Evolutionary conservation across 495 filamentous ascomycete species (phyloP), one percentile per base, ranked within the genome.

Genomic region (Cudoniella acicularis): DNA sequence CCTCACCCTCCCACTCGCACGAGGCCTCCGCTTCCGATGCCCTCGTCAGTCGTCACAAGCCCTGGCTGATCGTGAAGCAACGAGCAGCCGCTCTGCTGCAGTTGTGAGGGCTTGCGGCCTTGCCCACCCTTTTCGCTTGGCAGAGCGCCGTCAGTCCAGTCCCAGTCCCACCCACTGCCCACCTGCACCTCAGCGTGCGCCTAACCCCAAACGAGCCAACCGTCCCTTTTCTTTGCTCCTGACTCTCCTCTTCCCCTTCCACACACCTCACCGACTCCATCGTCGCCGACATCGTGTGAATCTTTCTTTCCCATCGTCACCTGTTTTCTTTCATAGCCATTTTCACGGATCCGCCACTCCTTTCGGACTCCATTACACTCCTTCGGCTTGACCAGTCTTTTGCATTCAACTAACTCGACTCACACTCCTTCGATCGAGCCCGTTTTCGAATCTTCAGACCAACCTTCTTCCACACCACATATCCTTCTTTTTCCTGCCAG

Each of bases 401-500:
- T 57, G 48, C 47, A 21, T 57, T 57, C 55, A 36, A 10, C 13
- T 13, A 51, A 27, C 52, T 49, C 42, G 54, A 45, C 55, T 40
- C 45, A 50, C 61, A 49, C 55, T 58, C 55, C 43, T 59, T 59
- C 55, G 45, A 59, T 17, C 24, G 40, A 58, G 18, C 56, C 54
- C 24, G 43, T n/a, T 53, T 57, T 52, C 46, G 52, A 52, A 45
- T 45, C 54, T 47, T 56, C 54, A 50, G 20, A 48, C 42, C 17
- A 11, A 22, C 43, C 26, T 47, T 20, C 46, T 41, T 10, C 45
- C 54, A 40, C 54, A 40, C 2, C 49, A 50, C 22, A 56, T 58
- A 61, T 27, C 53, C 41, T 63, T 65, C 60, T 55, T 55, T 51
- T 65, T 68, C 62, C 65, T 65, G 65, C 65, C 46, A 65, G 65